Conservation (phyloP, 345 rosid species). For the Acer yangbiense region DNA sequence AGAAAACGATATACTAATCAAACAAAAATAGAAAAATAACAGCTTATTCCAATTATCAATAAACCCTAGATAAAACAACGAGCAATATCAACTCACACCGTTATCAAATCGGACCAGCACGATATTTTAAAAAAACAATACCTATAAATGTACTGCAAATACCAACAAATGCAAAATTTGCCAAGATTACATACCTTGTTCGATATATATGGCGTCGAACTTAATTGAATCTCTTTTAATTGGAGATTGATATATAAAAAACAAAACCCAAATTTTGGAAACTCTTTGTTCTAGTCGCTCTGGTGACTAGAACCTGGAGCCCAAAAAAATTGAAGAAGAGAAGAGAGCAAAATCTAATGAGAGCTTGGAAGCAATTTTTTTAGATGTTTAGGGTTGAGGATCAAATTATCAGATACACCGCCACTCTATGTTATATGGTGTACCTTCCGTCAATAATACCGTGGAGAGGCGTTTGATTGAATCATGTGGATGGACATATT, state of each 20-base stretch:
- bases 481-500: neutral
- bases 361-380: neutral
- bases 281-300: slow-evolving; percentile 7
- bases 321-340: neutral
- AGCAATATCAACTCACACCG: neutral
- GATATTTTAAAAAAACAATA: neutral
- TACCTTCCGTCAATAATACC: neutral
- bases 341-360: neutral
- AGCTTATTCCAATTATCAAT: neutral
- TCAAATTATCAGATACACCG: slow-evolving; percentile 13
- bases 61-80: neutral
- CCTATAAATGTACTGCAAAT: neutral
- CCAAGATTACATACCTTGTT: slow-evolving; percentile 2
- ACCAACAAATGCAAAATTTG: neutral
- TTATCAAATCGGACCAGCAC: neutral
- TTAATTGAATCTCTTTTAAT: neutral
- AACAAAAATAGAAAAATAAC: no score
- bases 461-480: neutral
- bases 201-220: neutral
- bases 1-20: neutral
- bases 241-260: neutral
- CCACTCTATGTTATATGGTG: neutral
- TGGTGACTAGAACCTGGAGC: slow-evolving; percentile 1
- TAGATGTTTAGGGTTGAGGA: slow-evolving; percentile 28
- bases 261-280: neutral